These are phyloP conservation scores for Salvia rosmarinus DNA, from an alignment of 257 asterid species.

Conservation along the genomic window DNA sequence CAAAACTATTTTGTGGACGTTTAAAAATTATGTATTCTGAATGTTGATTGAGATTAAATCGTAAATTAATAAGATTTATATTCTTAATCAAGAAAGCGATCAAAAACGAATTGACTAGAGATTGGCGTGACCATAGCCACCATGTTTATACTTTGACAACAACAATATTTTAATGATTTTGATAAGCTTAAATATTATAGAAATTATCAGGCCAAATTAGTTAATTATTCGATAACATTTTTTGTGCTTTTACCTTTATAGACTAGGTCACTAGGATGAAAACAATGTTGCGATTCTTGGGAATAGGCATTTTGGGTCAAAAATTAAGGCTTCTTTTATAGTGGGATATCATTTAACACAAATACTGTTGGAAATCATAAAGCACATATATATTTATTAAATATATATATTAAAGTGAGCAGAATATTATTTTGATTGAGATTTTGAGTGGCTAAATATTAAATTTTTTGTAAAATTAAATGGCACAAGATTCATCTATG, in stretches of 20 bases:
- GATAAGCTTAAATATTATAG: background rate
- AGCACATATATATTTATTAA: no score
- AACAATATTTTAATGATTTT: background rate
- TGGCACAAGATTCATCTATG: no score
- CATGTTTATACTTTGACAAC: background rate
- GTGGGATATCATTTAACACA: constrained; percentile 44
- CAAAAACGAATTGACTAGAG: background rate
- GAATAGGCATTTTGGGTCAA: constrained; percentile 35
- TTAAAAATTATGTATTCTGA: no score
- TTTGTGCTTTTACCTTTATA: background rate
- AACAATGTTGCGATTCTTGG: constrained; percentile 1
- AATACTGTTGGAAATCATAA: no score
- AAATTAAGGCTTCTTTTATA: constrained; percentile 42
- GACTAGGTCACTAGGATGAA: constrained; percentile 23
- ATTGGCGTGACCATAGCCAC: constrained; percentile 8
- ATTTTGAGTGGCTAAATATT: no score
- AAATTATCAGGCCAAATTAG: constrained; percentile 15
- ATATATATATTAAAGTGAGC: no score
- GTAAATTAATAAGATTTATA: no score
- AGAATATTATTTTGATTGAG: no score
- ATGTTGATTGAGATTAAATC: no score
- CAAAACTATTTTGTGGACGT: background rate
- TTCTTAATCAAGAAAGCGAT: background rate
- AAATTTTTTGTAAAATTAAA: no score
- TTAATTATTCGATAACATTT: constrained; percentile 5